These are phyloP conservation scores for Eimeria falciformis DNA, from an alignment of 169 alveolate species.

Conservation along the genomic window DNA sequence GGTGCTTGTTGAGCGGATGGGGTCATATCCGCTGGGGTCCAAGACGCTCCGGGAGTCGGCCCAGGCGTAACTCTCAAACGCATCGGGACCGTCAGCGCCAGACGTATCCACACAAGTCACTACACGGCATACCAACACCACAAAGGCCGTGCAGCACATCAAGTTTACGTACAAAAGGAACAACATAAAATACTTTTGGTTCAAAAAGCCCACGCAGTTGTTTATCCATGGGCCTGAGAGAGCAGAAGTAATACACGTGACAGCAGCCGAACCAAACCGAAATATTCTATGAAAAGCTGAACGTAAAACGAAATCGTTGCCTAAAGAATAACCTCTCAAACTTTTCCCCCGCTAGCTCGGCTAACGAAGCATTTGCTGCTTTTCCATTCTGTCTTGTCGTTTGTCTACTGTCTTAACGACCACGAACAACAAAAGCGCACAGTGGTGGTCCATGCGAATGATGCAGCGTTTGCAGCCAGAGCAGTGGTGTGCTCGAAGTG, in stretches of 20 bases:
- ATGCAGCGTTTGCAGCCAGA: constrained; percentile 90
- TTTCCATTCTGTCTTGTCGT: not conserved
- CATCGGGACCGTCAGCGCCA: no score
- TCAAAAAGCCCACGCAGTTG: constrained; percentile 92
- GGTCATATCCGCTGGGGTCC: not conserved
- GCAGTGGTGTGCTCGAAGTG: constrained; percentile 94
- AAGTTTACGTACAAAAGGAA: constrained; percentile 84
- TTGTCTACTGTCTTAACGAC: not conserved
- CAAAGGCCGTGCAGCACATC: constrained; percentile 33
- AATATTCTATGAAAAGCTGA: not conserved
- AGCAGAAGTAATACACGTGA: not conserved
- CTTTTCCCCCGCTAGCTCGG: not conserved
- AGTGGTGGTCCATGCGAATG: constrained; percentile 93
- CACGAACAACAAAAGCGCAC: constrained; percentile 83
- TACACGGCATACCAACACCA: constrained; percentile 8
- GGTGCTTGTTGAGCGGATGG: no score
- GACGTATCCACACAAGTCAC: constrained; percentile 27
- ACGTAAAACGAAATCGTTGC: not conserved
- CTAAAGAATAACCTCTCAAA: not conserved
- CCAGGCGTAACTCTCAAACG: no score
- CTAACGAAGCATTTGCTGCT: not conserved
- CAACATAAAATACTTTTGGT: constrained; percentile 89
- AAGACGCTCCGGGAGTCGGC: not conserved
- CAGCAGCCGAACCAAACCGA: not conserved
- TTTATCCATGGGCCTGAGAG: constrained; percentile 86